A percentile compares a stretch with the other conserved stretches of the same genome.
Evolutionary conservation across 257 asterid genomes (phyloP).

Genomic region (Perilla frutescens): DNA sequence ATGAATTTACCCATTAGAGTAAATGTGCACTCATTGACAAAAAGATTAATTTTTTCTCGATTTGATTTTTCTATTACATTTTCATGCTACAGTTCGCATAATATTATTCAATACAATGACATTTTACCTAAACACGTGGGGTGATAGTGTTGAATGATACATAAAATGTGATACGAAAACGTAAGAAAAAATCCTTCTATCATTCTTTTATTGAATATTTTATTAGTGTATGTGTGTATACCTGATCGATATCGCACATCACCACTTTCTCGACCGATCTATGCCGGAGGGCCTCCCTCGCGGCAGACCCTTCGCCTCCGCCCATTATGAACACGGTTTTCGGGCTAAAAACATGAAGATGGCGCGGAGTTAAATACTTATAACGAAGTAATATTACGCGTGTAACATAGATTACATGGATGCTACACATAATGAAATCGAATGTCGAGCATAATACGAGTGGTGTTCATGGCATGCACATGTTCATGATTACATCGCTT

Average conservation of each 20-base stretch:
- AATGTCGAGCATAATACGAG: background rate
- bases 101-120: no score
- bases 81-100: no score
- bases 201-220: background rate
- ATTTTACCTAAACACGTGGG: no score
- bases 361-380: background rate
- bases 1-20: no score
- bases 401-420: background rate
- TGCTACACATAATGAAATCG: background rate
- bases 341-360: slow-evolving; percentile 54
- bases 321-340: slow-evolving; percentile 88
- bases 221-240: slow-evolving; percentile 17
- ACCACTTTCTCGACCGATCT: slow-evolving; percentile 79
- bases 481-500: background rate
- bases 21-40: no score
- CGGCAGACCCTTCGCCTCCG: slow-evolving; percentile 99
- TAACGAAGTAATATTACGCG: no score
- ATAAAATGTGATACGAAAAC: background rate
- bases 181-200: no score
- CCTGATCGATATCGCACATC: slow-evolving; percentile 98
- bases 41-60: no score
- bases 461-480: slow-evolving; percentile 13
- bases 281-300: slow-evolving; percentile 94
- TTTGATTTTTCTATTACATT: no score
- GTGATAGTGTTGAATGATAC: no score